phyloP scores from a whole-genome alignment of 169 alveolate genomes.

The Plasmodium fragile region DNA sequence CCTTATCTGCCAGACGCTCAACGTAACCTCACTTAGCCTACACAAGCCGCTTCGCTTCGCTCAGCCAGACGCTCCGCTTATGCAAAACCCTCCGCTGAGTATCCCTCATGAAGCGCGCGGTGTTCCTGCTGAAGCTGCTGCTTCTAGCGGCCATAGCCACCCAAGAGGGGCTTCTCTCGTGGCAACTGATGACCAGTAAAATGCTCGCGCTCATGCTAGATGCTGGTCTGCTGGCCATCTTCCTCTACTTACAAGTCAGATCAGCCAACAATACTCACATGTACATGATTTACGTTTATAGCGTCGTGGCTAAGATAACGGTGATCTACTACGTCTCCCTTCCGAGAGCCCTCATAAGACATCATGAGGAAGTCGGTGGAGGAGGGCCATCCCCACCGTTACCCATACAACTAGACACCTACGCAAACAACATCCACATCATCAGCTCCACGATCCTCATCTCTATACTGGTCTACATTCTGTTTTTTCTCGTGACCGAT shows the following conservation, averaged over 20 bases:
- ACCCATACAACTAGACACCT: neutral
- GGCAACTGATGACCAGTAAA: neutral
- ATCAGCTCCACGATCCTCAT: slow-evolving; percentile 16
- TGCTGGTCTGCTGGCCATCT: neutral
- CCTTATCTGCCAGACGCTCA: no score
- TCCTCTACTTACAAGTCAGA: slow-evolving; percentile 22
- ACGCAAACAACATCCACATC: neutral
- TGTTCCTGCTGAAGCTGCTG: slow-evolving; percentile 8
- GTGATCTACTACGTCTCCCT: slow-evolving; percentile 31
- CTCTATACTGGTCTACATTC: slow-evolving; percentile 21
- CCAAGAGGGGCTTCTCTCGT: slow-evolving; percentile 18
- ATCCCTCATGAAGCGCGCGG: slow-evolving; percentile 5
- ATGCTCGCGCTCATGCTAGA: neutral
- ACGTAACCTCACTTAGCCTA: neutral
- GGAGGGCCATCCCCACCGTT: neutral
- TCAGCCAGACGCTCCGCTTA: neutral
- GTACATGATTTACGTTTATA: slow-evolving; percentile 50
- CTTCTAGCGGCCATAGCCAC: neutral
- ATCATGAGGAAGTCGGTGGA: neutral
- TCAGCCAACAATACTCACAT: slow-evolving; percentile 38
- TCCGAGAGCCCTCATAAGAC: slow-evolving; percentile 22
- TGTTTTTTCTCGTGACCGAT: slow-evolving; percentile 19
- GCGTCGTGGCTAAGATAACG: slow-evolving; percentile 58
- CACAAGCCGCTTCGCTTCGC: neutral
- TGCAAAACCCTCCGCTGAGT: neutral